Conservation (phyloP, 2,329 filamentous ascomycete genomes). For the Diaporthe sp. region DNA sequence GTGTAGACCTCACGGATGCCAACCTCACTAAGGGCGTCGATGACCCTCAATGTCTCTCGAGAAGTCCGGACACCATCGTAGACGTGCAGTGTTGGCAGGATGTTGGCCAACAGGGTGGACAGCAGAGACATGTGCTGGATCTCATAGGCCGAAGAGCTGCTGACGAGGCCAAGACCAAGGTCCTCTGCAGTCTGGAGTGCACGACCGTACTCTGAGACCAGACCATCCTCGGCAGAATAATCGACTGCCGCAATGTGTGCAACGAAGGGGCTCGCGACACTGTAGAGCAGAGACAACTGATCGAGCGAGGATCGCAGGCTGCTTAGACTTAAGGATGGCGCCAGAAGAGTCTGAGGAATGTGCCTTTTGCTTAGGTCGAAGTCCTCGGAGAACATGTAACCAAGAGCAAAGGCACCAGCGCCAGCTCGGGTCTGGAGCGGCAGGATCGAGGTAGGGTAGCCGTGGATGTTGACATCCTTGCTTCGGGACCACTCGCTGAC, state of each 20-base stretch:
- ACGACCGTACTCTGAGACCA: slow-evolving; percentile 89
- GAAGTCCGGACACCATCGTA: slow-evolving; percentile 83
- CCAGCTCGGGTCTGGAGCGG: slow-evolving; percentile 89
- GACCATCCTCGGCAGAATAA: slow-evolving; percentile 77
- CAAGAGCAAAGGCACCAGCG: slow-evolving; percentile 90
- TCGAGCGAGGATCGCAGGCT: slow-evolving; percentile 88
- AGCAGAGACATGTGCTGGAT: slow-evolving; percentile 91
- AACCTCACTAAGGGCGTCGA: slow-evolving; percentile 77
- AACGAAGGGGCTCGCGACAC: slow-evolving; percentile 91
- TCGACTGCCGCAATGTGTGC: slow-evolving; percentile 93
- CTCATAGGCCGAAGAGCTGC: slow-evolving; percentile 90
- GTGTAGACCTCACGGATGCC: slow-evolving; percentile 77
- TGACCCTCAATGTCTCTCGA: slow-evolving; percentile 79
- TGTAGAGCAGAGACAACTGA: slow-evolving; percentile 91
- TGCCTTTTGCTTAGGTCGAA: slow-evolving; percentile 93
- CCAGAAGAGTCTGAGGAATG: slow-evolving; percentile 91
- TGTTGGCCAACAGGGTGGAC: slow-evolving; percentile 77
- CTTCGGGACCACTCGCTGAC: slow-evolving; percentile 81
- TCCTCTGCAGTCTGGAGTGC: slow-evolving; percentile 89
- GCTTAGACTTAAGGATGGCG: slow-evolving; percentile 84
- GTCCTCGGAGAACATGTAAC: slow-evolving; percentile 98
- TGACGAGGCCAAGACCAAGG: slow-evolving; percentile 86
- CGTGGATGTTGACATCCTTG: slow-evolving; percentile 83
- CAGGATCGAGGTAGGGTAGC: slow-evolving; percentile 82
- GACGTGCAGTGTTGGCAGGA: slow-evolving; percentile 83